Percentiles rank a stretch among this genome's conserved stretches.
Conservation (phyloP, 176 grass and related monocot species). For the Cenchrus purpureus region DNA sequence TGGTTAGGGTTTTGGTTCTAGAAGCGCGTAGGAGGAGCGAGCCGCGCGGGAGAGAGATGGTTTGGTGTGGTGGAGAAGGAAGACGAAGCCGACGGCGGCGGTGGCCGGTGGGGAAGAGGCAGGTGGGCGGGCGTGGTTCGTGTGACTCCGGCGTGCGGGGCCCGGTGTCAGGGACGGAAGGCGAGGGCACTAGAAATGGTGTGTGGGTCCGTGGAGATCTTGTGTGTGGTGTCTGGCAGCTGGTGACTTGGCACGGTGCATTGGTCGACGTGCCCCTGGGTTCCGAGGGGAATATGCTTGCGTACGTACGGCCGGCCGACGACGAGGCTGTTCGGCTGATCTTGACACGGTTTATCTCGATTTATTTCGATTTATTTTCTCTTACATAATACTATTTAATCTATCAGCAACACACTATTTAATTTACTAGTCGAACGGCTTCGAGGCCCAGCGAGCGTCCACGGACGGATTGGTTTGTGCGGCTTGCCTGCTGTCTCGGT, state of each 20-base stretch:
- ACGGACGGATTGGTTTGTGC: background rate
- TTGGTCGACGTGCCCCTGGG: background rate
- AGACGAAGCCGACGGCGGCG: constrained; percentile 25
- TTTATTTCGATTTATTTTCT: too few species aligned
- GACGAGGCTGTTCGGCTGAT: too few species aligned
- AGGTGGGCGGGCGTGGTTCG: background rate
- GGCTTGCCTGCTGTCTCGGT: background rate
- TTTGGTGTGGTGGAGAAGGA: background rate
- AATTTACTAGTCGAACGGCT: too few species aligned
- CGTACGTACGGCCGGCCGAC: background rate
- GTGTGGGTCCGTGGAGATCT: constrained; percentile 34
- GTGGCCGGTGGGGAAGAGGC: background rate
- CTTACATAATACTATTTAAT: too few species aligned
- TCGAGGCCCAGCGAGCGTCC: too few species aligned
- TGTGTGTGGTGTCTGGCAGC: constrained; percentile 9
- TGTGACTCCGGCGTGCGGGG: constrained; percentile 1
- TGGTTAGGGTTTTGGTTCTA: constrained; percentile 31
- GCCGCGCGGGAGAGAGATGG: constrained; percentile 29
- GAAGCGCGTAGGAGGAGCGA: constrained; percentile 33
- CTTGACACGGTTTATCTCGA: too few species aligned
- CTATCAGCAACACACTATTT: too few species aligned
- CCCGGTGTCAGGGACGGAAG: background rate
- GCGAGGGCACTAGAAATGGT: background rate
- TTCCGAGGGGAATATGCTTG: constrained; percentile 28
- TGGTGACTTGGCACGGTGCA: constrained; percentile 38